Percentiles rank a stretch among this genome's conserved stretches.
phyloP scores from a whole-genome alignment of 2,329 filamentous ascomycete species.

The Penicillium occitanis region DNA sequence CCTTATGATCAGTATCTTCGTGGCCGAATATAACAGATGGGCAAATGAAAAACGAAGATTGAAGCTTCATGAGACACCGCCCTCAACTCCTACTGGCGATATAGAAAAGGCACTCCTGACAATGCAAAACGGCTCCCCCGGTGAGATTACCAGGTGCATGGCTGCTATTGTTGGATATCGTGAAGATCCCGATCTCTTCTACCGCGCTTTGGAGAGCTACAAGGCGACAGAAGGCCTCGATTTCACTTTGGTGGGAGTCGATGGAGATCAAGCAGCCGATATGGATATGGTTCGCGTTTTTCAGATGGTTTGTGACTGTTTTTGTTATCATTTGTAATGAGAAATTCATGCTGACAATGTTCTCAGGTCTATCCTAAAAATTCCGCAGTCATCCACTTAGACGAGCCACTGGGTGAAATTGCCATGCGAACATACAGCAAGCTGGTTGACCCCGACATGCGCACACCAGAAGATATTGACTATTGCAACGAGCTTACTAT shows the following conservation, averaged over 20 bases:
- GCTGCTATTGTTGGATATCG: constrained; percentile 35
- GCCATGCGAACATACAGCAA: constrained; percentile 26
- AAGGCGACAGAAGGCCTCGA: constrained; percentile 27
- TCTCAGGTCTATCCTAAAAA: constrained; percentile 27
- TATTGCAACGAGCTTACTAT: constrained; percentile 24
- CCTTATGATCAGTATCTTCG: constrained; percentile 30
- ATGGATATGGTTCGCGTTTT: constrained; percentile 34
- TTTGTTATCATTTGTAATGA: neutral
- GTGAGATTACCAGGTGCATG: constrained; percentile 27
- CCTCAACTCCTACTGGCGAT: constrained; percentile 14
- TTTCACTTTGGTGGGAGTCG: constrained; percentile 32
- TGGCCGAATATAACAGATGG: constrained; percentile 31
- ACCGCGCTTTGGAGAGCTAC: constrained; percentile 33
- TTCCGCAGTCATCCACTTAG: constrained; percentile 27
- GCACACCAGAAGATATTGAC: constrained; percentile 18
- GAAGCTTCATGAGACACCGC: constrained; percentile 22
- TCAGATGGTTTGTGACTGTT: constrained; percentile 12
- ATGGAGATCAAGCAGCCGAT: constrained; percentile 32
- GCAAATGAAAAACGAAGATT: constrained; percentile 29
- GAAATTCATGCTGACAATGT: neutral
- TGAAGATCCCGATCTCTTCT: constrained; percentile 32
- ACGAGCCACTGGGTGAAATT: constrained; percentile 30
- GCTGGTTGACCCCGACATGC: constrained; percentile 8
- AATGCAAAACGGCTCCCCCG: neutral
- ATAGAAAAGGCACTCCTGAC: constrained; percentile 23